Evolutionary conservation across 2,329 filamentous ascomycete species (phyloP).

Genomic region (Aspergillus phoenicis): DNA sequence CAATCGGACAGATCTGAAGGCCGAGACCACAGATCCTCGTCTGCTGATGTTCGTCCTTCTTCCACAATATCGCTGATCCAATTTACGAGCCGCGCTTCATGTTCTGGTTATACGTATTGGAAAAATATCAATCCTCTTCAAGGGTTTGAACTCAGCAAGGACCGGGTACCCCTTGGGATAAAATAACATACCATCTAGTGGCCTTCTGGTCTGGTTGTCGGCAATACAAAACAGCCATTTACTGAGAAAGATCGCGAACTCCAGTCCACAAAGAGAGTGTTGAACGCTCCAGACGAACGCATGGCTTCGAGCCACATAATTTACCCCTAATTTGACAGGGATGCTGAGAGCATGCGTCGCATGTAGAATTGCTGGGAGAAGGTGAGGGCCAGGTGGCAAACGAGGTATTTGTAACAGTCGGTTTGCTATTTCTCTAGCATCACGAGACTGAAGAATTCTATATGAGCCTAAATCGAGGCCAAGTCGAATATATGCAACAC

Average conservation of each 20-base stretch:
- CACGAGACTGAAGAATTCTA: conserved; percentile 62
- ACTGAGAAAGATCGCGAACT: conserved; percentile 28
- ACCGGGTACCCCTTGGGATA: neutral
- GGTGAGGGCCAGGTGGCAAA: conserved; percentile 54
- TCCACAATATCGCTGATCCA: conserved; percentile 29
- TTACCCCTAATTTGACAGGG: conserved; percentile 29
- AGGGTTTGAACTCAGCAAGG: neutral
- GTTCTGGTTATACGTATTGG: conserved; percentile 5
- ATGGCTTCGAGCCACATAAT: conserved; percentile 24
- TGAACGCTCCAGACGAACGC: conserved; percentile 30
- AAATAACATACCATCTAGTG: conserved; percentile 15
- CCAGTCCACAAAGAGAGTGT: conserved; percentile 28
- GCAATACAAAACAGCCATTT: conserved; percentile 27
- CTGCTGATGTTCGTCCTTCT: conserved; percentile 21
- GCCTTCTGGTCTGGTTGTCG: neutral
- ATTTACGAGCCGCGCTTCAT: conserved; percentile 18
- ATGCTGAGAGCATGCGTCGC: conserved; percentile 68
- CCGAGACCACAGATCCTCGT: conserved; percentile 15
- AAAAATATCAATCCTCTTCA: too few species aligned
- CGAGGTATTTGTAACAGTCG: conserved; percentile 50
- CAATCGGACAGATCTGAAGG: conserved; percentile 11
- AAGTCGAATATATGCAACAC: conserved; percentile 57
- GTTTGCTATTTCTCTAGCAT: conserved; percentile 53
- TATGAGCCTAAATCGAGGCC: conserved; percentile 25
- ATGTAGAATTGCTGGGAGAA: conserved; percentile 66